phyloP scores from a whole-genome alignment of 202 grass and related monocot genomes.

The Musa balbisiana region DNA sequence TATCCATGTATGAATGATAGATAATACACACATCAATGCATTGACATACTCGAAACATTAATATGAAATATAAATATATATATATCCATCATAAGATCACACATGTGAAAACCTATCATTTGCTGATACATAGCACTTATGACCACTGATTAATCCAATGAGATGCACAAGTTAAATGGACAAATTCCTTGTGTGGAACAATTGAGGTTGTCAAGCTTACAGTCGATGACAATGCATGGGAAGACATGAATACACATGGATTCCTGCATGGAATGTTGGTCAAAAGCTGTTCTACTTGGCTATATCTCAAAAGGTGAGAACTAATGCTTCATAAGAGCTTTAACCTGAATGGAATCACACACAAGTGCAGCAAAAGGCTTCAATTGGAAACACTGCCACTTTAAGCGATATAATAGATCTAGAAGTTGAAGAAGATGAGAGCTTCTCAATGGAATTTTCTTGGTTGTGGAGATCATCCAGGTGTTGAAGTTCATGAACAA shows the following conservation, averaged over 20 bases:
- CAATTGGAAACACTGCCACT: conserved; percentile 9
- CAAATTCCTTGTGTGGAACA: not conserved
- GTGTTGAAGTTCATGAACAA: too few relatives aligned
- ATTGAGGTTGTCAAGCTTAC: not conserved
- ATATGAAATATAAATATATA: too few relatives aligned
- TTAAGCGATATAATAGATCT: not conserved
- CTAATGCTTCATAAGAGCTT: conserved; percentile 3
- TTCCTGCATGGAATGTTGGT: conserved; percentile 3
- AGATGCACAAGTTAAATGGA: not conserved
- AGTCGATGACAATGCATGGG: not conserved
- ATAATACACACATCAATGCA: not conserved
- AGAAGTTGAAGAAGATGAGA: not conserved
- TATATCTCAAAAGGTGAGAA: conserved; percentile 20
- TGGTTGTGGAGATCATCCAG: not conserved
- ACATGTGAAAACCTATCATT: not conserved
- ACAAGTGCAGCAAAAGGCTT: not conserved
- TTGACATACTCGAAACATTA: too few relatives aligned
- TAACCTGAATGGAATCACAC: conserved; percentile 11
- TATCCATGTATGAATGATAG: not conserved
- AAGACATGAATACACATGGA: not conserved
- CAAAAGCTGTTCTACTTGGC: conserved; percentile 2
- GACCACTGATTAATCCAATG: too few relatives aligned
- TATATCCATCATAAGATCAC: too few relatives aligned
- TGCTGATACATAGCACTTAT: not conserved
- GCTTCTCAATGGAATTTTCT: too few relatives aligned